Conservation (phyloP, 1,139 yeast species). For the Candida labiduridarum region DNA sequence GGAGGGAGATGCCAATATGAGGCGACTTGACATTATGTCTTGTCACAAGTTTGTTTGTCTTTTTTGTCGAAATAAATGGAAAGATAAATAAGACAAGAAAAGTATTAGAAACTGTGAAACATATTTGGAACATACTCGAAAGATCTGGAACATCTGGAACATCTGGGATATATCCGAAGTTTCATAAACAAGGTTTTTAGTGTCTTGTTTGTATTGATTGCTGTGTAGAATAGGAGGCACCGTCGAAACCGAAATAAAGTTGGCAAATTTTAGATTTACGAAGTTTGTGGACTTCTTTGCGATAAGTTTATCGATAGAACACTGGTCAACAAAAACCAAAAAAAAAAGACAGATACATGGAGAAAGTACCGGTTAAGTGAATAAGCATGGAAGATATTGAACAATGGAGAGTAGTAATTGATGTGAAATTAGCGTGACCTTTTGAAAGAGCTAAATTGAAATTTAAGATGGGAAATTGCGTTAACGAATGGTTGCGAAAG, state of each 20-base stretch:
- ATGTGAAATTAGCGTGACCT: neutral
- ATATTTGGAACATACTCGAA: neutral
- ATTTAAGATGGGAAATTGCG: no score
- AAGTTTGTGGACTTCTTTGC: neutral
- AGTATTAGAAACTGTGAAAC: no score
- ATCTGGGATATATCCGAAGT: neutral
- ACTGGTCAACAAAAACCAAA: neutral
- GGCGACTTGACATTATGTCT: neutral
- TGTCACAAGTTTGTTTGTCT: slow-evolving; percentile 1
- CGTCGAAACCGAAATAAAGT: no score
- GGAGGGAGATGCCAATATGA: neutral
- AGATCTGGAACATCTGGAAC: neutral
- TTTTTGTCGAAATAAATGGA: neutral
- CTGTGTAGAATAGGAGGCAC: no score
- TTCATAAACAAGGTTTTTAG: neutral
- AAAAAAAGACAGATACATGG: neutral
- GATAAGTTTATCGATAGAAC: neutral
- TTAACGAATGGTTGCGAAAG: neutral
- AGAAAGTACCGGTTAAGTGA: neutral
- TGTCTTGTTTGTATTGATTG: neutral
- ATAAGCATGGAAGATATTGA: neutral
- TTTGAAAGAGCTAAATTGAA: neutral
- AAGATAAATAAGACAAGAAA: neutral
- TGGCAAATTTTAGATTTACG: neutral
- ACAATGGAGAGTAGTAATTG: neutral